Evolutionary conservation across 2,329 filamentous ascomycete species (phyloP).

Genomic region (Mycocentrospora acerina): DNA sequence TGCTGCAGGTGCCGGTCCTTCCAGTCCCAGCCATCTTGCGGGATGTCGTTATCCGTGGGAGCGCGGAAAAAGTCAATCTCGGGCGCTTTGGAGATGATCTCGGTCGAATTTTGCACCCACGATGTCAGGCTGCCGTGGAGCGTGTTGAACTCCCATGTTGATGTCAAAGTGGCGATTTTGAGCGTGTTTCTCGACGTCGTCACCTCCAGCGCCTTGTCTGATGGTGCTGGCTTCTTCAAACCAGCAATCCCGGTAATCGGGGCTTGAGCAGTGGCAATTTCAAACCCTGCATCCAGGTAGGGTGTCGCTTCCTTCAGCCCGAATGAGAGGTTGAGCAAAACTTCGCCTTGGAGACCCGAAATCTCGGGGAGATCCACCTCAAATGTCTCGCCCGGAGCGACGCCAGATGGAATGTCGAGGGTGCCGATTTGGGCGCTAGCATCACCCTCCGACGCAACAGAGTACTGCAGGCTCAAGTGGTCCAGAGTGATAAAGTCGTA

Average conservation of each 20-base stretch:
- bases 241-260: conserved; percentile 13
- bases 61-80: conserved; percentile 62
- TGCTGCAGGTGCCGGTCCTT: conserved; percentile 37
- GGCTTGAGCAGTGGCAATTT: conserved; percentile 40
- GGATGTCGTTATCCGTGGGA: conserved; percentile 65
- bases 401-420: conserved; percentile 26
- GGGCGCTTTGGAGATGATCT: conserved; percentile 38
- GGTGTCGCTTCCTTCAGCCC: conserved; percentile 32
- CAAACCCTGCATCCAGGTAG: conserved; percentile 38
- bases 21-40: conserved; percentile 60
- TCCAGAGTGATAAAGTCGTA: conserved; percentile 43
- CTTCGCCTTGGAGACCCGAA: conserved; percentile 11
- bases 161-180: conserved; percentile 18
- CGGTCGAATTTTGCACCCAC: conserved; percentile 27
- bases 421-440: conserved; percentile 9
- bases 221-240: conserved; percentile 36
- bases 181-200: conserved; percentile 19
- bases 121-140: conserved; percentile 54
- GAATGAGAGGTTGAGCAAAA: conserved; percentile 32
- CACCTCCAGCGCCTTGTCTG: conserved; percentile 44
- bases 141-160: conserved; percentile 53
- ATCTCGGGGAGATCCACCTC: conserved; percentile 26
- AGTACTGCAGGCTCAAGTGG: conserved; percentile 29
- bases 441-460: conserved; percentile 10
- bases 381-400: conserved; percentile 29